phyloP scores from a whole-genome alignment of 371 early-diverging fungal genomes.

The Smittium culicis region DNA sequence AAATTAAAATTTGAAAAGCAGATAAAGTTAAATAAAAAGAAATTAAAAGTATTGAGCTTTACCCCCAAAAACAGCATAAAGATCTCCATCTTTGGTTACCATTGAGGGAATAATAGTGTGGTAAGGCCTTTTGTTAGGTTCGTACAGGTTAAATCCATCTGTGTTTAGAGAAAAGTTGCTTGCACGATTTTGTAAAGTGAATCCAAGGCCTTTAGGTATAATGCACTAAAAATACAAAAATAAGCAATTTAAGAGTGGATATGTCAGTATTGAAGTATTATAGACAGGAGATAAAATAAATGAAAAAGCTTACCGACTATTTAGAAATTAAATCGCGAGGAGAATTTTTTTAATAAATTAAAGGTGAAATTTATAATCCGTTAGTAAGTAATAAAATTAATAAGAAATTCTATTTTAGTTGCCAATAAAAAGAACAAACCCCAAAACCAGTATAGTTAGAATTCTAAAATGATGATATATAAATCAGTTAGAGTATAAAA shows the following conservation, averaged over 20 bases:
- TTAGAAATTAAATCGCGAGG: too few relatives aligned
- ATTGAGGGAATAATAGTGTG: conserved; percentile 73
- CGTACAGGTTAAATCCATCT: conserved; percentile 50
- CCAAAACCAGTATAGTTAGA: conserved; percentile 46
- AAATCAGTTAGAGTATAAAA: too few relatives aligned
- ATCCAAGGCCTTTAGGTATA: conserved; percentile 49
- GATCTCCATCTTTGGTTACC: conserved; percentile 37
- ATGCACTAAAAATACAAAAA: conserved; percentile 22
- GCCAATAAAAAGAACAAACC: conserved; percentile 23
- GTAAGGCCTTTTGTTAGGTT: conserved; percentile 62
- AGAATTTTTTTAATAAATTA: too few relatives aligned
- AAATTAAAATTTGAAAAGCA: too few relatives aligned
- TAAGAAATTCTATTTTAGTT: conserved; percentile 21
- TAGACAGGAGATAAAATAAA: too few relatives aligned
- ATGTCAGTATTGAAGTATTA: too few relatives aligned
- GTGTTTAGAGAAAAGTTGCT: conserved; percentile 48
- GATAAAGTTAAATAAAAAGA: too few relatives aligned
- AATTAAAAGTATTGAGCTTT: conserved; percentile 1
- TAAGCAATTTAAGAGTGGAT: too few relatives aligned
- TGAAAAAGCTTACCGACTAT: too few relatives aligned
- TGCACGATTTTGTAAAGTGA: conserved; percentile 63
- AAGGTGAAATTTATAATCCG: too few relatives aligned
- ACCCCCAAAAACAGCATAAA: conserved; percentile 18
- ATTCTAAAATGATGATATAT: conserved; percentile 28
- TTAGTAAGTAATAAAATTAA: too few relatives aligned